Conservation (phyloP, 805 yeast genomes). For the Lipomyces japonicus region DNA sequence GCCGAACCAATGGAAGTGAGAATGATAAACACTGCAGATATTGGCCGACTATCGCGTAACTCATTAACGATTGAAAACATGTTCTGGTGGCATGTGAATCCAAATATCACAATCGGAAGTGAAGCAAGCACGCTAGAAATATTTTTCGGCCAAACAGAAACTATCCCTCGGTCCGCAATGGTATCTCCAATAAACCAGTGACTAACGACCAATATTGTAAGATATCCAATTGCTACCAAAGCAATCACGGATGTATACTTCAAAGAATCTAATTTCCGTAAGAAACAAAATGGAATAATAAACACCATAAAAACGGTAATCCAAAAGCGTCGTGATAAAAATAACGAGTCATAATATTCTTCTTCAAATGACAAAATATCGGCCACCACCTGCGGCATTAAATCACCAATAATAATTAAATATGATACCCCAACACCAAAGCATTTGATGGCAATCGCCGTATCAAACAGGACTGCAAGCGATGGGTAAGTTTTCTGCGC, state of each 20-base stretch:
- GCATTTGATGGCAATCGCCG: slow-evolving; percentile 72
- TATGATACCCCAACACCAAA: slow-evolving; percentile 78
- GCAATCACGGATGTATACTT: slow-evolving; percentile 84
- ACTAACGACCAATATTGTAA: slow-evolving; percentile 66
- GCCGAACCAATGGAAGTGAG: slow-evolving; percentile 57
- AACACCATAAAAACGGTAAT: slow-evolving; percentile 47
- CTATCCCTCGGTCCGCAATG: slow-evolving; percentile 47
- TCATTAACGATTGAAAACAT: slow-evolving; percentile 88
- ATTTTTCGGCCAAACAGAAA: slow-evolving; percentile 50
- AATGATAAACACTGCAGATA: slow-evolving; percentile 48
- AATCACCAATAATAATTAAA: slow-evolving; percentile 67
- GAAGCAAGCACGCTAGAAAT: slow-evolving; percentile 53
- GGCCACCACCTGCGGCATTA: slow-evolving; percentile 54
- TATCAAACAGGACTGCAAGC: slow-evolving; percentile 61
- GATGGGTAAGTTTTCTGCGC: slow-evolving; percentile 67
- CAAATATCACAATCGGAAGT: slow-evolving; percentile 89
- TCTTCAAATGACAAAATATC: slow-evolving; percentile 26
- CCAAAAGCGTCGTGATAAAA: slow-evolving; percentile 44
- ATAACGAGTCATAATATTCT: slow-evolving; percentile 3
- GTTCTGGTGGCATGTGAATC: slow-evolving; percentile 94
- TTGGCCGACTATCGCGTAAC: slow-evolving; percentile 53
- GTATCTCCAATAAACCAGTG: slow-evolving; percentile 64
- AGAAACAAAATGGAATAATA: slow-evolving; percentile 61
- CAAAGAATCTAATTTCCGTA: slow-evolving; percentile 73
- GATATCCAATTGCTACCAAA: slow-evolving; percentile 71